Evolutionary conservation across 805 yeast genomes (phyloP).

Genomic region (Blastobotrys parvus): DNA sequence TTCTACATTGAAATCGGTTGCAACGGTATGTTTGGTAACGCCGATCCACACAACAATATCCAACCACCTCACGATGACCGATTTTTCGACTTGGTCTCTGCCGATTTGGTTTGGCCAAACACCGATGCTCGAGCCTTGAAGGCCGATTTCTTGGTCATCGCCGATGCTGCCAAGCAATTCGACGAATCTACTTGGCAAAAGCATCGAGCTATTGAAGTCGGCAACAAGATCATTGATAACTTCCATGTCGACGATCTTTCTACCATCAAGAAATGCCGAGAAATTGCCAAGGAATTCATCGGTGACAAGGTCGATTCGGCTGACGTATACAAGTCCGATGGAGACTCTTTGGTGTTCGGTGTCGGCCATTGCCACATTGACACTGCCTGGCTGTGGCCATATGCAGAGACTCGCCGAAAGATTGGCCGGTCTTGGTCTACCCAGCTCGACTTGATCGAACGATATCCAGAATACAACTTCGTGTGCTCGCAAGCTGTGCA

Average conservation of each 20-base stretch:
- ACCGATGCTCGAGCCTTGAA: slow-evolving; percentile 65
- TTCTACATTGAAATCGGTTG: slow-evolving; percentile 87
- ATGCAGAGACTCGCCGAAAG: slow-evolving; percentile 89
- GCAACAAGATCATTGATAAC: slow-evolving; percentile 72
- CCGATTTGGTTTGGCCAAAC: slow-evolving; percentile 78
- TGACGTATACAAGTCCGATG: slow-evolving; percentile 41
- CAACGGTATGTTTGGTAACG: slow-evolving; percentile 90
- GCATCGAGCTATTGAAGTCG: slow-evolving; percentile 70
- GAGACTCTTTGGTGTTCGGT: slow-evolving; percentile 47
- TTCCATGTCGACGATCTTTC: slow-evolving; percentile 67
- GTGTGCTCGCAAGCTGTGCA: slow-evolving; percentile 97
- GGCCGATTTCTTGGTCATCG: slow-evolving; percentile 76
- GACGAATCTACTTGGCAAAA: slow-evolving; percentile 74
- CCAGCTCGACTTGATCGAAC: slow-evolving; percentile 74
- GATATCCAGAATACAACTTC: slow-evolving; percentile 87
- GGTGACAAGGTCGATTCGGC: slow-evolving; percentile 61
- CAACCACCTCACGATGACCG: slow-evolving; percentile 65
- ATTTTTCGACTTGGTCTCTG: slow-evolving; percentile 54
- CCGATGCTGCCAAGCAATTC: slow-evolving; percentile 89
- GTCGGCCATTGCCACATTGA: slow-evolving; percentile 96
- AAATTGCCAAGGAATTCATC: slow-evolving; percentile 51
- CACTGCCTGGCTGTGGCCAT: slow-evolving; percentile 99
- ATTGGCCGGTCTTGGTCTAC: slow-evolving; percentile 93
- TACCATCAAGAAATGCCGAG: slow-evolving; percentile 51
- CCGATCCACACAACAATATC: slow-evolving; percentile 38